Conservation (phyloP, 2,329 filamentous ascomycete species). For the Emergomyces orientalis region DNA sequence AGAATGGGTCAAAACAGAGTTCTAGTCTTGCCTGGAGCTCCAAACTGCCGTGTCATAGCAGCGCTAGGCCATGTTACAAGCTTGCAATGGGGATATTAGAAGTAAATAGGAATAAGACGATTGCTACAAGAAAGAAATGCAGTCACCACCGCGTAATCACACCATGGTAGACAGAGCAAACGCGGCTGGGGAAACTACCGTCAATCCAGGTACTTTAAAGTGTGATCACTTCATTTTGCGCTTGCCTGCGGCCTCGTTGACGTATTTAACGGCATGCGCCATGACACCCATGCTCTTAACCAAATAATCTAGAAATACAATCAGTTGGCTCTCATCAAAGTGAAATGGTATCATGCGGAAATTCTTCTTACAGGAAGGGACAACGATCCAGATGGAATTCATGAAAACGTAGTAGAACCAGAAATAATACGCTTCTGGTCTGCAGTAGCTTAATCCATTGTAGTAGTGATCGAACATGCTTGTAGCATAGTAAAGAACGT, state of each 20-base stretch:
- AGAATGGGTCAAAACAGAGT: neutral
- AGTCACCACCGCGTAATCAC: neutral
- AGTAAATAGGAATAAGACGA: neutral
- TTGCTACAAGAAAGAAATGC: neutral
- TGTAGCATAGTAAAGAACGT: conserved; percentile 55
- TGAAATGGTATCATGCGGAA: neutral
- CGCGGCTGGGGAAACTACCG: neutral
- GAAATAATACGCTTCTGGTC: conserved; percentile 55
- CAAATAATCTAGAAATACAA: conserved; percentile 24
- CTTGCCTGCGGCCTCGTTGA: conserved; percentile 17
- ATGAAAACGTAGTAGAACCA: conserved; percentile 58
- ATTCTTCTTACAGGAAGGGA: conserved; percentile 45
- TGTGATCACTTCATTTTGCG: conserved; percentile 23
- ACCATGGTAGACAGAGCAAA: neutral
- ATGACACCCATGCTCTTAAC: conserved; percentile 24
- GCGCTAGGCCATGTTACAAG: neutral
- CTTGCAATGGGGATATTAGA: neutral
- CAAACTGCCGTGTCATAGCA: neutral
- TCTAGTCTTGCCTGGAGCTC: neutral
- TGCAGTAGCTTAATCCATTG: conserved; percentile 46
- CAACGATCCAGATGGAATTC: conserved; percentile 58
- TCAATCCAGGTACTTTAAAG: neutral
- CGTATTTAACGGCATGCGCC: conserved; percentile 23
- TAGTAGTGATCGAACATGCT: conserved; percentile 52
- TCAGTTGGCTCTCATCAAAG: neutral